These are phyloP conservation scores for Talaromyces sp. DNA, from an alignment of 2,329 filamentous ascomycete genomes.

Conservation along the genomic window DNA sequence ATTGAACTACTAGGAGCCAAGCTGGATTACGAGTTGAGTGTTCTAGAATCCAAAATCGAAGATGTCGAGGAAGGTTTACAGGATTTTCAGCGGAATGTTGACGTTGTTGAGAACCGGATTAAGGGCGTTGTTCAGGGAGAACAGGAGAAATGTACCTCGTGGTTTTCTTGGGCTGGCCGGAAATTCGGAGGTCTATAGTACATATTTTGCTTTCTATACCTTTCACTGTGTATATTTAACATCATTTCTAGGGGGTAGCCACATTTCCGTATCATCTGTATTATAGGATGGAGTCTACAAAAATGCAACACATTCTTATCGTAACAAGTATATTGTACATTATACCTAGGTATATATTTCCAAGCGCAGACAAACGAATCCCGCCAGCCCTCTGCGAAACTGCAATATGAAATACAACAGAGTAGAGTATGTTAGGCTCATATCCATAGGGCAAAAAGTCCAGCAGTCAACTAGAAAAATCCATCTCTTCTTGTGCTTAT, in stretches of 20 bases:
- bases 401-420: constrained; percentile 14
- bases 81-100: constrained; percentile 74
- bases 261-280: background rate
- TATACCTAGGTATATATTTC: background rate
- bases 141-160: constrained; percentile 57
- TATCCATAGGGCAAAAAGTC: background rate
- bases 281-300: background rate
- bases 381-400: background rate
- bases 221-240: background rate
- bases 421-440: constrained; percentile 6
- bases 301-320: background rate
- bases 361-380: background rate
- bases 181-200: constrained; percentile 20
- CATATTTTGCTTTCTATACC: background rate
- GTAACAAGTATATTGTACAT: constrained; percentile 9
- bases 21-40: constrained; percentile 85
- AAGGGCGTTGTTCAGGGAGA: constrained; percentile 59
- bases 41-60: constrained; percentile 70
- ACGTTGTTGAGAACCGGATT: constrained; percentile 62
- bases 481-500: too few species aligned
- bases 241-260: background rate
- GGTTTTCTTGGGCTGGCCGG: constrained; percentile 53
- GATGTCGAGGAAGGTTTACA: constrained; percentile 79
- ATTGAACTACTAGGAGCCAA: constrained; percentile 77
- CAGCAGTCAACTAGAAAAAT: background rate